These are phyloP conservation scores for Mycena olivaceomarginata DNA, from an alignment of 768 basidiomycete species.

Conservation along the genomic window DNA sequence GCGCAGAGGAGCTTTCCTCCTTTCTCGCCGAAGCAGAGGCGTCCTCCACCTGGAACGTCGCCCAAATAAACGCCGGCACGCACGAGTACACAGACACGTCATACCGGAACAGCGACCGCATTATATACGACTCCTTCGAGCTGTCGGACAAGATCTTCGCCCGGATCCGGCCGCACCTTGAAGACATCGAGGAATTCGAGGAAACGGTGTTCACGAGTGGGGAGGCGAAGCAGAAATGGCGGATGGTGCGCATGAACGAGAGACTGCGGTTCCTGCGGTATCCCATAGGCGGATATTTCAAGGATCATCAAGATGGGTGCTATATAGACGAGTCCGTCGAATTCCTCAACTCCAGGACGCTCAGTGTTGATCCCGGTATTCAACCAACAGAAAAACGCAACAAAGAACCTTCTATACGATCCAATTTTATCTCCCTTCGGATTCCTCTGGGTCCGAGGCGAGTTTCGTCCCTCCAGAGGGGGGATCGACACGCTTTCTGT, in stretches of 20 bases:
- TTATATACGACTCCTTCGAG: slow-evolving; percentile 37
- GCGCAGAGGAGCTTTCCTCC: slow-evolving; percentile 31
- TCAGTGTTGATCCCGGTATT: neutral
- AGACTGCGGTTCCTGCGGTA: slow-evolving; percentile 37
- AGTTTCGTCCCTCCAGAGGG: slow-evolving; percentile 34
- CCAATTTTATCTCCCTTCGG: slow-evolving; percentile 41
- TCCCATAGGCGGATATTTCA: slow-evolving; percentile 32
- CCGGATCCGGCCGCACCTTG: slow-evolving; percentile 33
- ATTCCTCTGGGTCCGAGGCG: slow-evolving; percentile 33
- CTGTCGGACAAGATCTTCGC: slow-evolving; percentile 35
- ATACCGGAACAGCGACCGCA: slow-evolving; percentile 41
- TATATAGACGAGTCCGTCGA: neutral
- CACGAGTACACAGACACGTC: slow-evolving; percentile 28
- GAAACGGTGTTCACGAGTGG: slow-evolving; percentile 18
- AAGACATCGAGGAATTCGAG: slow-evolving; percentile 40
- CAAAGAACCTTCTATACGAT: slow-evolving; percentile 42
- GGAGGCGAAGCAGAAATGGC: slow-evolving; percentile 36
- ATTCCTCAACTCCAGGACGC: neutral
- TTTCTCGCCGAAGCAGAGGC: slow-evolving; percentile 36
- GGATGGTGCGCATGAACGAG: slow-evolving; percentile 41
- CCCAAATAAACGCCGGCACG: slow-evolving; percentile 33
- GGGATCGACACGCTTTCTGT: slow-evolving; percentile 31
- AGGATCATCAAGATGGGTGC: slow-evolving; percentile 6
- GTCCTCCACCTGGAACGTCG: slow-evolving; percentile 35
- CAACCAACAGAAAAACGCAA: slow-evolving; percentile 8